A percentile compares a stretch with the other conserved stretches of the same genome.
These are phyloP conservation scores for Cladosporium sp. DNA, from an alignment of 2,329 filamentous ascomycete species.

Conservation along the genomic window DNA sequence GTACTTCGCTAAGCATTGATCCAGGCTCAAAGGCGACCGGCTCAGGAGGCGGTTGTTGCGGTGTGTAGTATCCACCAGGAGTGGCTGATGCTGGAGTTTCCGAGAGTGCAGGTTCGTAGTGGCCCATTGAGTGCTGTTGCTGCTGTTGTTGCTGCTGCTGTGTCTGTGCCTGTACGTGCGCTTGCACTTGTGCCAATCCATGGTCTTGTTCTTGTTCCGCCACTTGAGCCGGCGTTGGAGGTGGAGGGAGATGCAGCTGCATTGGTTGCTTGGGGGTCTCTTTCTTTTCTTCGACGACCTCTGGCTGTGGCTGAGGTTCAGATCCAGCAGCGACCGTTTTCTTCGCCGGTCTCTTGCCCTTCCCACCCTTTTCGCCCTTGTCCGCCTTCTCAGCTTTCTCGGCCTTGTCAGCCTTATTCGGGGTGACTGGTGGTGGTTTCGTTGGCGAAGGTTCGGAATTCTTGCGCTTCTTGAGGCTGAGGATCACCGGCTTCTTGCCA, in stretches of 20 bases:
- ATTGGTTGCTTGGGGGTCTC: slow-evolving; percentile 3
- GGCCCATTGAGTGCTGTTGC: neutral
- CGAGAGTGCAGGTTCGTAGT: neutral
- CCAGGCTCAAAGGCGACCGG: slow-evolving; percentile 22
- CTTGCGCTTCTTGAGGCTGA: slow-evolving; percentile 13
- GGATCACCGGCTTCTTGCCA: slow-evolving; percentile 15
- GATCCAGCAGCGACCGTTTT: slow-evolving; percentile 8
- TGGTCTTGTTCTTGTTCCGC: slow-evolving; percentile 1
- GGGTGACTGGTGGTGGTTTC: slow-evolving; percentile 1
- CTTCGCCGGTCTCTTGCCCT: slow-evolving; percentile 16
- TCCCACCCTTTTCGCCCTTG: slow-evolving; percentile 9
- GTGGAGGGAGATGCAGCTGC: slow-evolving; percentile 8
- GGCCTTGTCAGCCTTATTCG: slow-evolving; percentile 12
- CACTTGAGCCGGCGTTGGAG: slow-evolving; percentile 5
- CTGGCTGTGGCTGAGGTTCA: slow-evolving; percentile 6
- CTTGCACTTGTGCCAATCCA: neutral
- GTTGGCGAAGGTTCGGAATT: slow-evolving; percentile 2
- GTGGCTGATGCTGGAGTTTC: slow-evolving; percentile 1
- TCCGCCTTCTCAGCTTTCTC: slow-evolving; percentile 15
- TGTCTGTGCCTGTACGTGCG: neutral
- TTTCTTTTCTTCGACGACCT: slow-evolving; percentile 5
- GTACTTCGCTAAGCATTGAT: slow-evolving; percentile 29
- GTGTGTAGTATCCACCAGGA: neutral
- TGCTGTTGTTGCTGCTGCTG: neutral
- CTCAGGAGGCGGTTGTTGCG: neutral